These are phyloP conservation scores for Harringtonia aguacate DNA, from an alignment of 2,329 filamentous ascomycete species.

Conservation along the genomic window DNA sequence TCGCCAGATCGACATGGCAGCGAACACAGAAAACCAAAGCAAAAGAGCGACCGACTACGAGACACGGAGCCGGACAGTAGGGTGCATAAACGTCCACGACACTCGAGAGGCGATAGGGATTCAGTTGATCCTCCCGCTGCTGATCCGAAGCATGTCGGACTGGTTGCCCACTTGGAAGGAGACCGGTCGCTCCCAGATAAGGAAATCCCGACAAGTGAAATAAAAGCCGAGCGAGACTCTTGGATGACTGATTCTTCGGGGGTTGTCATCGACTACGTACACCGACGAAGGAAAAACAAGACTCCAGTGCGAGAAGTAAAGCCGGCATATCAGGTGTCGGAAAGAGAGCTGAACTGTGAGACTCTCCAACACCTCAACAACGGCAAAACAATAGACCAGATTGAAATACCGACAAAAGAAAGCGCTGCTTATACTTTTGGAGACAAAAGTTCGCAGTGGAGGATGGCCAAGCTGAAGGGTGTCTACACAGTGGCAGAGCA, in stretches of 20 bases:
- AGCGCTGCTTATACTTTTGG: slow-evolving; percentile 72
- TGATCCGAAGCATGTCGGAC: too few relatives aligned
- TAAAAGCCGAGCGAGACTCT: slow-evolving; percentile 48
- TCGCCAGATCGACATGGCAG: neutral
- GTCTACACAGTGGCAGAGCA: slow-evolving; percentile 75
- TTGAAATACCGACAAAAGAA: slow-evolving; percentile 45
- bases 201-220: neutral
- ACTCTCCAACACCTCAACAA: slow-evolving; percentile 51
- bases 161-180: too few relatives aligned
- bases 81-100: too few relatives aligned
- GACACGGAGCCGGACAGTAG: too few relatives aligned
- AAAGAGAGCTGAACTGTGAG: slow-evolving; percentile 65
- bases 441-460: slow-evolving; percentile 82
- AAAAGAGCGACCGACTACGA: neutral
- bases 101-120: too few relatives aligned
- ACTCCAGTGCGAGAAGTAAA: slow-evolving; percentile 23
- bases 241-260: slow-evolving; percentile 92
- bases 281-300: slow-evolving; percentile 36
- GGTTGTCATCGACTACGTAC: slow-evolving; percentile 74
- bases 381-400: slow-evolving; percentile 41
- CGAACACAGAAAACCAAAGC: neutral
- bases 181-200: too few relatives aligned
- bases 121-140: too few relatives aligned
- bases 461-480: slow-evolving; percentile 87
- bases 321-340: slow-evolving; percentile 56